These are phyloP conservation scores for Mariannaea elegans DNA, from an alignment of 2,329 filamentous ascomycete species.

Conservation along the genomic window DNA sequence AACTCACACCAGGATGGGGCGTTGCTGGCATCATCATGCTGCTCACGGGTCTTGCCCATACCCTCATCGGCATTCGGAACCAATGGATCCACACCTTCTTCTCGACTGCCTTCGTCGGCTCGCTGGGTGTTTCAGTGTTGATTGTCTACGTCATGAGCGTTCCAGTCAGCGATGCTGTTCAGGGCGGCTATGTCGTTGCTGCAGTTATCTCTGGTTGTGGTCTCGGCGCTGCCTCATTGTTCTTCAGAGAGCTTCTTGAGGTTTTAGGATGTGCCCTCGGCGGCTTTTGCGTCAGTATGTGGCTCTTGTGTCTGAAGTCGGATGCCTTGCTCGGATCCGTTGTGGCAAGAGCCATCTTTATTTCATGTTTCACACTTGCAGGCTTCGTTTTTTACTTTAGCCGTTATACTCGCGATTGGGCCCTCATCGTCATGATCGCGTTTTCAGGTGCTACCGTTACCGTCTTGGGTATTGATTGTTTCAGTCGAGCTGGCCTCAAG, in stretches of 20 bases:
- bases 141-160: conserved; percentile 89
- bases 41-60: conserved; percentile 73
- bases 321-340: conserved; percentile 76
- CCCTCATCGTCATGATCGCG: conserved; percentile 77
- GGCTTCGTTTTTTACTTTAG: conserved; percentile 81
- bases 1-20: conserved; percentile 81
- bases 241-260: conserved; percentile 86
- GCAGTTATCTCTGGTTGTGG: conserved; percentile 75
- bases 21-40: conserved; percentile 82
- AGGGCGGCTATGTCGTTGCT: conserved; percentile 88
- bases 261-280: conserved; percentile 85
- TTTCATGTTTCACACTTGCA: conserved; percentile 73
- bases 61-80: conserved; percentile 84
- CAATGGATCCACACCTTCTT: conserved; percentile 82
- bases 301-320: conserved; percentile 80
- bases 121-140: conserved; percentile 79
- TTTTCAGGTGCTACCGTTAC: conserved; percentile 83
- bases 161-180: conserved; percentile 77
- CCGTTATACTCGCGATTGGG: conserved; percentile 79
- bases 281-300: conserved; percentile 89
- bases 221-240: conserved; percentile 76
- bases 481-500: conserved; percentile 87
- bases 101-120: conserved; percentile 77
- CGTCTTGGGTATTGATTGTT: conserved; percentile 89
- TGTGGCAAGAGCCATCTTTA: conserved; percentile 76